Conservation (phyloP, 441 rosid genomes). For the Breynia disticha region DNA sequence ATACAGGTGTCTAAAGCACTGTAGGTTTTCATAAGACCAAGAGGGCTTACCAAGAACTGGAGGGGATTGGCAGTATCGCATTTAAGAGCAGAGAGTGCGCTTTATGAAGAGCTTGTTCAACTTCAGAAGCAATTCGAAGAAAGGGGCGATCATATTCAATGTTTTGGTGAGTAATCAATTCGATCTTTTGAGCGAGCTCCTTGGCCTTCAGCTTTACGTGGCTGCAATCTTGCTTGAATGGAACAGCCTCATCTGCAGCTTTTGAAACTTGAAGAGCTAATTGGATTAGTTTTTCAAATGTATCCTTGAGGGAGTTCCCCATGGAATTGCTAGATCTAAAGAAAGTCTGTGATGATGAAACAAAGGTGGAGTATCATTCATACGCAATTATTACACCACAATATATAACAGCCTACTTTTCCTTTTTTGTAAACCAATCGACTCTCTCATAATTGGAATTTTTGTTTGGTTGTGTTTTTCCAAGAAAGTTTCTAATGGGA, state of each 20-base stretch:
- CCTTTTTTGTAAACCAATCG: too few relatives aligned
- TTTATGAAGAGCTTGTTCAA: constrained; percentile 20
- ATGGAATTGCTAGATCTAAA: constrained; percentile 17
- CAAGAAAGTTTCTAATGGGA: too few relatives aligned
- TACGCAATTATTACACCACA: too few relatives aligned
- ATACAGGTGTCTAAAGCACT: constrained; percentile 67
- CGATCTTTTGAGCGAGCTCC: constrained; percentile 60
- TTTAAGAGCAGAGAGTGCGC: constrained; percentile 40
- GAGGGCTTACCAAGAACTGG: constrained; percentile 69
- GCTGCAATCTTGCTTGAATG: constrained; percentile 66
- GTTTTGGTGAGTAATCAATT: constrained; percentile 81
- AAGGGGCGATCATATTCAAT: constrained; percentile 94
- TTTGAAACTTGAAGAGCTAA: constrained; percentile 71
- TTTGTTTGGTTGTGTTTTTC: too few relatives aligned
- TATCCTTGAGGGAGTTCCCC: constrained; percentile 79
- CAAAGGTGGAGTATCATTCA: too few relatives aligned
- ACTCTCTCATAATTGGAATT: too few relatives aligned
- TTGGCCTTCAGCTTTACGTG: constrained; percentile 78
- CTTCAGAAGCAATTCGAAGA: constrained; percentile 69
- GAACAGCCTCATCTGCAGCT: constrained; percentile 69
- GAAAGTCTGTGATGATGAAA: too few relatives aligned
- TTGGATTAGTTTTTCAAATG: constrained; percentile 70
- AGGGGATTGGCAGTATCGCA: constrained; percentile 55
- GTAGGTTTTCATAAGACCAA: constrained; percentile 64
- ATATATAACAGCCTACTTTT: too few relatives aligned